Percentiles rank a stretch among this genome's conserved stretches.
Evolutionary conservation across 129 eudicot genomes (phyloP).

Genomic region (Daucus carota): DNA sequence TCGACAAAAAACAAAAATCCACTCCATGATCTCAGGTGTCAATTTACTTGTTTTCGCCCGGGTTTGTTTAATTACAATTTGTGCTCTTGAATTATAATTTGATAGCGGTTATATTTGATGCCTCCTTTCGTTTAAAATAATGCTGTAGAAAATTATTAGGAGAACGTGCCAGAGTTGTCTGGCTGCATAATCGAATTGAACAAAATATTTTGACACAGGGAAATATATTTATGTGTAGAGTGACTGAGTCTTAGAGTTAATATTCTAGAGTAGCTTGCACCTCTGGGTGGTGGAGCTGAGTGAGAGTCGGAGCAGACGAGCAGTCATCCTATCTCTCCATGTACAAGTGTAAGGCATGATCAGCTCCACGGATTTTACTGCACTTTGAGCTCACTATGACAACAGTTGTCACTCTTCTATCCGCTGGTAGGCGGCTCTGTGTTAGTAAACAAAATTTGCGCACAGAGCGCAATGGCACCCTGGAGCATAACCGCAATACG

Average conservation of each 20-base stretch:
- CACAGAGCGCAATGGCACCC: no score
- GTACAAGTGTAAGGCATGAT: not conserved
- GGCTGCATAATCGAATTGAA: not conserved
- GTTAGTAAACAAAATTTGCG: no score
- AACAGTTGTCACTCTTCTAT: not conserved
- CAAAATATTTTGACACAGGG: not conserved
- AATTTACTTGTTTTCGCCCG: not conserved
- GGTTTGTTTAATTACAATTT: not conserved
- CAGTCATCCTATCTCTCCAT: not conserved
- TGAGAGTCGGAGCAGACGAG: not conserved
- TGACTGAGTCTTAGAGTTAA: not conserved
- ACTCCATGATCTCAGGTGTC: not conserved
- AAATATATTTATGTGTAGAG: not conserved
- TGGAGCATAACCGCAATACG: no score
- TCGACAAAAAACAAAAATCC: not conserved
- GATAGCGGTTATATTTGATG: no score
- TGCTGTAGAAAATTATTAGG: no score
- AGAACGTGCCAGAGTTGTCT: no score
- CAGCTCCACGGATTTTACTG: not conserved
- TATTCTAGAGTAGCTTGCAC: not conserved
- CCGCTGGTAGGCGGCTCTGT: no score
- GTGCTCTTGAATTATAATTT: no score
- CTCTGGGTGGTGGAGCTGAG: slow-evolving; percentile 1
- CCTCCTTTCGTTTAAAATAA: no score
- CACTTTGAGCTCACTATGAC: not conserved